Evolutionary conservation across 371 early-diverging fungal species (phyloP).

Genomic region (Zychaea mexicana): DNA sequence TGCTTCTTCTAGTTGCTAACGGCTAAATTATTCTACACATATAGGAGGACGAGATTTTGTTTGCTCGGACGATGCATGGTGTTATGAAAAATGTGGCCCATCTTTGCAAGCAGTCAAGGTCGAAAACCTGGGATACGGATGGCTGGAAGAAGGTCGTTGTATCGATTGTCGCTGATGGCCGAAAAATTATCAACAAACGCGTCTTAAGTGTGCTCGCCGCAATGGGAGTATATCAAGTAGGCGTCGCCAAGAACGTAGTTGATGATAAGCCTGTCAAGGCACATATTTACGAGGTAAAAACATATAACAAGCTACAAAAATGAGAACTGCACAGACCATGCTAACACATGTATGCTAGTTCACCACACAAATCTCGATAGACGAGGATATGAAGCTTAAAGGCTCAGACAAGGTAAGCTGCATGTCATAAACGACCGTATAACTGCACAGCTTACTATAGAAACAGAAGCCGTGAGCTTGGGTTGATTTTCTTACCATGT

Average conservation of each 20-base stretch:
- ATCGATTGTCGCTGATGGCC: conserved; percentile 86
- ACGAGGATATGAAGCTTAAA: conserved; percentile 45
- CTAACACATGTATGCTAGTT: conserved; percentile 32
- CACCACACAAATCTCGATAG: conserved; percentile 71
- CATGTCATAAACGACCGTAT: too few species aligned
- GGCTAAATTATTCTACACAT: not conserved
- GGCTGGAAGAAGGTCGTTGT: conserved; percentile 89
- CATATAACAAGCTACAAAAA: too few species aligned
- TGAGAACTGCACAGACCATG: too few species aligned
- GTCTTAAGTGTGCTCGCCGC: conserved; percentile 59
- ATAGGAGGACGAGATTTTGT: conserved; percentile 67
- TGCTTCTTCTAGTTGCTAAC: not conserved
- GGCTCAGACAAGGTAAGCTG: conserved; percentile 46
- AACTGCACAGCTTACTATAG: too few species aligned
- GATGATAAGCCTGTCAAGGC: conserved; percentile 67
- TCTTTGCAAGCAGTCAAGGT: conserved; percentile 64
- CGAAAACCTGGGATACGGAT: conserved; percentile 69
- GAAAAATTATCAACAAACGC: conserved; percentile 63
- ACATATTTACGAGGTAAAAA: conserved; percentile 77
- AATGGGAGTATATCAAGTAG: conserved; percentile 77
- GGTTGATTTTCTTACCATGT: too few species aligned
- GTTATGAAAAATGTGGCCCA: conserved; percentile 82
- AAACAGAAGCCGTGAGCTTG: too few species aligned
- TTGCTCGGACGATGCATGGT: conserved; percentile 75
- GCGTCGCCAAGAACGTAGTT: conserved; percentile 68